A percentile compares a stretch with the other conserved stretches of the same genome.
Evolutionary conservation across 1,139 yeast genomes (phyloP).

Genomic region (Suhomyces anneliseae): DNA sequence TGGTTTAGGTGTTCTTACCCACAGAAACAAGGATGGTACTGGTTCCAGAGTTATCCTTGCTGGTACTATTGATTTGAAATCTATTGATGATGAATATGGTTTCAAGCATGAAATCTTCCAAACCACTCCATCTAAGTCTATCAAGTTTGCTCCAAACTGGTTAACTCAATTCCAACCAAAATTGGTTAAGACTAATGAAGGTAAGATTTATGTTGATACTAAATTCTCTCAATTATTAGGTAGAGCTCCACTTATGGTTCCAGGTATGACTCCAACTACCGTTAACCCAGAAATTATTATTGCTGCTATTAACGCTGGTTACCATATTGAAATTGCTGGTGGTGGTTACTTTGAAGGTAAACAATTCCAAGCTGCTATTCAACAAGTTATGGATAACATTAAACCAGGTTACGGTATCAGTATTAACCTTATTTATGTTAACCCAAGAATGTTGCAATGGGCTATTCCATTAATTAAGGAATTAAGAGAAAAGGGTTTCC

Average conservation of each 20-base stretch:
- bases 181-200: conserved; percentile 68
- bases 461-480: conserved; percentile 93
- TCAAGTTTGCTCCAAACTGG: conserved; percentile 91
- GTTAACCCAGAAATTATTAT: conserved; percentile 92
- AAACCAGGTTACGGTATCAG: conserved; percentile 89
- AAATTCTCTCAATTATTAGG: conserved; percentile 90
- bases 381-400: conserved; percentile 62
- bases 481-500: conserved; percentile 88
- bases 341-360: conserved; percentile 90
- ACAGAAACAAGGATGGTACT: conserved; percentile 97
- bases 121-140: conserved; percentile 51
- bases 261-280: conserved; percentile 99
- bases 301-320: conserved; percentile 93
- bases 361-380: conserved; percentile 72
- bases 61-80: conserved; percentile 72
- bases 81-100: conserved; percentile 79
- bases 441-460: conserved; percentile 98
- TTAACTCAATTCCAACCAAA: conserved; percentile 83
- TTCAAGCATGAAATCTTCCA: conserved; percentile 94
- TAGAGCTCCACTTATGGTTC: conserved; percentile 94
- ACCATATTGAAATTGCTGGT: conserved; percentile 96
- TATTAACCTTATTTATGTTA: conserved; percentile 89
- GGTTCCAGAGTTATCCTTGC: conserved; percentile 94
- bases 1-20: conserved; percentile 94
- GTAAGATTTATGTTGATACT: conserved; percentile 84